Percentiles rank a stretch among this genome's conserved stretches.
phyloP scores from a whole-genome alignment of 176 grass and related monocot species.

The Stipa capillata region DNA sequence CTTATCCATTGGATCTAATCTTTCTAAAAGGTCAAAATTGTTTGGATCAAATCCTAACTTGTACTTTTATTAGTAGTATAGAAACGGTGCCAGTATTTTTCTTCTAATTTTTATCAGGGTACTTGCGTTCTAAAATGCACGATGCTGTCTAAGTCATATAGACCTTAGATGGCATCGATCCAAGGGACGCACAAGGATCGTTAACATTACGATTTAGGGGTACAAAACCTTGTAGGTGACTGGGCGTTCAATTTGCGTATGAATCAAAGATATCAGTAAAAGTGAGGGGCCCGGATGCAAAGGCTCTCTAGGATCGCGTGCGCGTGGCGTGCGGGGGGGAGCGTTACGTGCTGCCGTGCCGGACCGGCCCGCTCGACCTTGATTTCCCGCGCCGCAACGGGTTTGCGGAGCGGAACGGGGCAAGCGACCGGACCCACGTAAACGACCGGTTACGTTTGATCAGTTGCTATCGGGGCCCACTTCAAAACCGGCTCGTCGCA shows the following conservation, averaged over 20 bases:
- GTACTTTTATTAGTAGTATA: too few species aligned
- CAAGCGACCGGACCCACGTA: not conserved
- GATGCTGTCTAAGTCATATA: not conserved
- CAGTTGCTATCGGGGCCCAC: not conserved
- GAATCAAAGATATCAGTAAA: not conserved
- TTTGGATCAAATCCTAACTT: too few species aligned
- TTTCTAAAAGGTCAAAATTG: too few species aligned
- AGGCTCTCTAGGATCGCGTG: slow-evolving; percentile 14
- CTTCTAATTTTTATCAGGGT: not conserved
- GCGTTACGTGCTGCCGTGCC: too few species aligned
- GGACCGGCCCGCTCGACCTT: too few species aligned
- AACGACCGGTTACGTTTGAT: not conserved
- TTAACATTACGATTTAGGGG: not conserved
- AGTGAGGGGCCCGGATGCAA: not conserved
- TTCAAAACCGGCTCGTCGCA: not conserved
- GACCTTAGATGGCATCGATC: not conserved
- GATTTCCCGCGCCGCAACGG: slow-evolving; percentile 35
- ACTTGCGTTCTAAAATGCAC: not conserved
- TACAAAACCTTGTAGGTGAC: not conserved
- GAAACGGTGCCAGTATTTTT: not conserved
- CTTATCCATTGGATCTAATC: too few species aligned
- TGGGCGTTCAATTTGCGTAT: not conserved
- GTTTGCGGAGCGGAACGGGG: not conserved
- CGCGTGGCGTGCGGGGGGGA: too few species aligned
- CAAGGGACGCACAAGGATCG: not conserved